Percentiles rank a stretch among this genome's conserved stretches.
Conservation (phyloP, 352 stramenopile genomes). For the Globisporangium cystogenes region DNA sequence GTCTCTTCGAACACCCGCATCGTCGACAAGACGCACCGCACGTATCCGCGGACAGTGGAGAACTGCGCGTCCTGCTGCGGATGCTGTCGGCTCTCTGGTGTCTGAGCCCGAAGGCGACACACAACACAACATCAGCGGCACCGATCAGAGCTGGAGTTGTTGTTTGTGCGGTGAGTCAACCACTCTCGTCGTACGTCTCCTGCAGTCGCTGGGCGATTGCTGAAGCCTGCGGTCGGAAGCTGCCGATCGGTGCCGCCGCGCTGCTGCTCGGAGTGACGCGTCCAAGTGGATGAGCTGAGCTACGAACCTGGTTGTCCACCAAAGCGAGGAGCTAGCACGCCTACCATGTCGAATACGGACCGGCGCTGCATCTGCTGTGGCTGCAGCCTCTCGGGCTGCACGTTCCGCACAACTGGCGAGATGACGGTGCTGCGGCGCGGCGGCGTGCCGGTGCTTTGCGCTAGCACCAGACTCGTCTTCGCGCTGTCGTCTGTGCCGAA, state of each 20-base stretch:
- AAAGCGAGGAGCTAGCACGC: background rate
- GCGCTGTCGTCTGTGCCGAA: constrained; percentile 16
- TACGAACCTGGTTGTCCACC: too few relatives aligned
- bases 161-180: too few relatives aligned
- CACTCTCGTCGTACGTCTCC: constrained; percentile 26
- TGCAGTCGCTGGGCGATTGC: constrained; percentile 20
- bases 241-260: constrained; percentile 10
- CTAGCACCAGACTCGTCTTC: constrained; percentile 4
- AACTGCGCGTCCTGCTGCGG: constrained; percentile 21
- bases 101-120: background rate
- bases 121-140: background rate
- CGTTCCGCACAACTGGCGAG: constrained; percentile 8
- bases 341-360: constrained; percentile 18
- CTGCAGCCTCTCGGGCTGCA: constrained; percentile 7
- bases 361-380: constrained; percentile 1
- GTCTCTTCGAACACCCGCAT: background rate
- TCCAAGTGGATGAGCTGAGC: background rate
- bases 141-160: background rate
- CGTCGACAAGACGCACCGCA: constrained; percentile 26
- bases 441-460: constrained; percentile 1
- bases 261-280: constrained; percentile 5
- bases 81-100: constrained; percentile 9
- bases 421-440: constrained; percentile 6
- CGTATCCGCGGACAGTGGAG: constrained; percentile 33
- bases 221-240: constrained; percentile 16